These are phyloP conservation scores for Aschersonia sp. DNA, from an alignment of 2,329 filamentous ascomycete species.

Conservation along the genomic window DNA sequence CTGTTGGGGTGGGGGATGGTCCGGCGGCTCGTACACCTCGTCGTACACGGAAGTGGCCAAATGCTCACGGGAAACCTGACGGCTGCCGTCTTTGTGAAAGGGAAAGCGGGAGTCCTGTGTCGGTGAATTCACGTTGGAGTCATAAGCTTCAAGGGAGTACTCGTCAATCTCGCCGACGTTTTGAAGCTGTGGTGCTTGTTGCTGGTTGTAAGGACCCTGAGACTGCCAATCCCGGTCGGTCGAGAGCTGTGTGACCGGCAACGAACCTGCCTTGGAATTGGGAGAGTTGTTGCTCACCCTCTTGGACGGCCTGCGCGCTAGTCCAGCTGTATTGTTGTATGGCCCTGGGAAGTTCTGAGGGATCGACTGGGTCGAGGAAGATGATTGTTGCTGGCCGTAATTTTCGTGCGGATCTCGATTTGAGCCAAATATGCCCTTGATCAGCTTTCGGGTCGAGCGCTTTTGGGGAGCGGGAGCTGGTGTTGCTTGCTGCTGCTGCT, in stretches of 20 bases:
- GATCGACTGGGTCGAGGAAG: neutral
- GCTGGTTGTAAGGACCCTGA: constrained; percentile 8
- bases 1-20: constrained; percentile 10
- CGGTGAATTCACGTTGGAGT: constrained; percentile 24
- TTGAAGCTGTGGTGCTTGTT: constrained; percentile 27
- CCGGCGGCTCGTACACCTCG: constrained; percentile 23
- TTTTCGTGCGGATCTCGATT: constrained; percentile 6
- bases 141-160: constrained; percentile 18
- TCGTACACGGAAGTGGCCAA: constrained; percentile 31
- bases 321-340: constrained; percentile 33
- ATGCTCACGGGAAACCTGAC: constrained; percentile 29
- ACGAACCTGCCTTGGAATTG: constrained; percentile 25
- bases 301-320: constrained; percentile 42
- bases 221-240: constrained; percentile 9
- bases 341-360: constrained; percentile 14
- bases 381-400: constrained; percentile 12
- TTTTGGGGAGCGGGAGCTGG: constrained; percentile 22
- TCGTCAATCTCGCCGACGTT: constrained; percentile 23
- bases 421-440: constrained; percentile 38
- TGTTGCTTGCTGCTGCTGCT: constrained; percentile 18
- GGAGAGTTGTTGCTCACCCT: constrained; percentile 33
- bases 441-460: constrained; percentile 36
- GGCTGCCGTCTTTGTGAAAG: constrained; percentile 25
- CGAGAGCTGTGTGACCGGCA: constrained; percentile 8
- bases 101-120: constrained; percentile 24